Conservation (phyloP, 2,329 filamentous ascomycete genomes). For the Aspergillus ibericus region DNA sequence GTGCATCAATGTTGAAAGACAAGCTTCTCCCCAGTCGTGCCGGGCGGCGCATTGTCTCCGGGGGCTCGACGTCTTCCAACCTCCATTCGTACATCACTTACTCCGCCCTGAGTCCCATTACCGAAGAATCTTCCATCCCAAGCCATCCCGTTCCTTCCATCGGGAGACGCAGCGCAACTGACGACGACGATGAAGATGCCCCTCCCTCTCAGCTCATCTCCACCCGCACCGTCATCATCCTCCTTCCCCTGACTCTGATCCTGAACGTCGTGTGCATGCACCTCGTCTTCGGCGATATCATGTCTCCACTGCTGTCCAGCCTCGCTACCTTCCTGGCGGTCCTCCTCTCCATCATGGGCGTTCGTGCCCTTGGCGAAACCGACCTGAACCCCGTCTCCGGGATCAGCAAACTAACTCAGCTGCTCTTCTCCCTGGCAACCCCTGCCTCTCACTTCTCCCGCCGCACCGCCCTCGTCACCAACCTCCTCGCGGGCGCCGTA, state of each 20-base stretch:
- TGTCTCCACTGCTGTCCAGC: slow-evolving; percentile 73
- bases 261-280: slow-evolving; percentile 82
- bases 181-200: slow-evolving; percentile 68
- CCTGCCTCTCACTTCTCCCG: slow-evolving; percentile 76
- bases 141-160: slow-evolving; percentile 8
- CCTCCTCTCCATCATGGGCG: slow-evolving; percentile 63
- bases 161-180: slow-evolving; percentile 18
- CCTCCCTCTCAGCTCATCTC: slow-evolving; percentile 80
- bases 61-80: slow-evolving; percentile 15
- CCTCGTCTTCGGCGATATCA: slow-evolving; percentile 76
- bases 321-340: slow-evolving; percentile 83
- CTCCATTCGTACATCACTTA: slow-evolving; percentile 32
- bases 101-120: slow-evolving; percentile 27
- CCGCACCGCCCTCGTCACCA: slow-evolving; percentile 82
- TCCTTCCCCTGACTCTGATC: slow-evolving; percentile 71
- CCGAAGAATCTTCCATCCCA: slow-evolving; percentile 21
- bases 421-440: slow-evolving; percentile 89
- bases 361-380: slow-evolving; percentile 71
- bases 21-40: slow-evolving; percentile 30
- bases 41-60: slow-evolving; percentile 28
- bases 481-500: slow-evolving; percentile 88
- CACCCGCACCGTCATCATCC: slow-evolving; percentile 67
- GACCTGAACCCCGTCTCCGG: slow-evolving; percentile 95
- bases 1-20: slow-evolving; percentile 41
- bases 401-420: slow-evolving; percentile 93